Conservation (phyloP, 805 yeast genomes). For the Hanseniaspora lachancei region DNA sequence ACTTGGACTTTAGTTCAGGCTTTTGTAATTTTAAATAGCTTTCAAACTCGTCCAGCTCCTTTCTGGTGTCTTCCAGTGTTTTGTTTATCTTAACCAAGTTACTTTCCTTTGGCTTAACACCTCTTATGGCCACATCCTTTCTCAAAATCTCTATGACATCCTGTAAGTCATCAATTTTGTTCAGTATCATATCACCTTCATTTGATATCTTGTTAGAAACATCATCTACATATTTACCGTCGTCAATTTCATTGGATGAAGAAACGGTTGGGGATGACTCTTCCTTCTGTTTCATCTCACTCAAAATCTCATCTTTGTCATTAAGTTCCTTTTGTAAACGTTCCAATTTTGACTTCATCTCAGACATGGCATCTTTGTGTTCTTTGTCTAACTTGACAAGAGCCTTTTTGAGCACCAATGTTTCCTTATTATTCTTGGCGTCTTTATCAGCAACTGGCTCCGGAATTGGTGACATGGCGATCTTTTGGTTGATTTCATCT, state of each 20-base stretch:
- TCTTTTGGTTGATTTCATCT: background rate
- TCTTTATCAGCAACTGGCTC: background rate
- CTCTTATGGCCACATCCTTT: conserved; percentile 83
- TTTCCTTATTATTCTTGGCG: conserved; percentile 20
- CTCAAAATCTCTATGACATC: conserved; percentile 81
- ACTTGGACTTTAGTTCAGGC: conserved; percentile 74
- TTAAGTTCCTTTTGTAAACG: background rate
- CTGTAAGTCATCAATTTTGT: conserved; percentile 79
- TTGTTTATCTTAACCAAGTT: conserved; percentile 54
- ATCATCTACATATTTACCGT: conserved; percentile 52
- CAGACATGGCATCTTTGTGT: conserved; percentile 1
- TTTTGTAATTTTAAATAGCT: conserved; percentile 55
- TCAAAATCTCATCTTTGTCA: background rate
- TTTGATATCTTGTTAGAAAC: conserved; percentile 62
- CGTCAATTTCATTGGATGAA: background rate
- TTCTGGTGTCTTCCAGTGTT: conserved; percentile 49
- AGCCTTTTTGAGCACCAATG: conserved; percentile 43
- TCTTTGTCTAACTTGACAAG: conserved; percentile 20
- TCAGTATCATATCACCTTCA: conserved; percentile 60
- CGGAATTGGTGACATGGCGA: background rate
- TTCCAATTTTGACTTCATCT: background rate
- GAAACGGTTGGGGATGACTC: background rate
- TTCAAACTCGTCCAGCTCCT: conserved; percentile 41
- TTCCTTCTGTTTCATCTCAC: background rate
- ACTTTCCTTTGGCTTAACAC: conserved; percentile 65